Conservation (phyloP, 2,329 filamentous ascomycete genomes). For the Leptographium radiaticola region DNA sequence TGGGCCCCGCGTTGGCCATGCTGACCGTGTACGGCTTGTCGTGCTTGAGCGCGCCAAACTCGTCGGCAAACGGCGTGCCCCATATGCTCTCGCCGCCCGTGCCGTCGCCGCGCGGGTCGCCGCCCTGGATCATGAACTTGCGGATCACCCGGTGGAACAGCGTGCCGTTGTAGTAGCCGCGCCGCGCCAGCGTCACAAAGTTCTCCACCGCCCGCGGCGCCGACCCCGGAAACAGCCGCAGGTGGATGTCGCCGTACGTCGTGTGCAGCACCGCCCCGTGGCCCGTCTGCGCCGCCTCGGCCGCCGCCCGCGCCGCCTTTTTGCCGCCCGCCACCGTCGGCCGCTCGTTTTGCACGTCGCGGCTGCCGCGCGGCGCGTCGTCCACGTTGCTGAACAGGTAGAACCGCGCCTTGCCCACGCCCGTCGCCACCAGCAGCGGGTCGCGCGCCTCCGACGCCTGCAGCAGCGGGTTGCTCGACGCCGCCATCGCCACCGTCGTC, state of each 20-base stretch:
- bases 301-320: conserved; percentile 28
- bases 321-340: conserved; percentile 41
- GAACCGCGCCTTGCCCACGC: conserved; percentile 77
- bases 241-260: conserved; percentile 82
- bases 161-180: conserved; percentile 92
- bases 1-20: conserved; percentile 95
- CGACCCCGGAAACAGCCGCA: conserved; percentile 83
- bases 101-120: conserved; percentile 77
- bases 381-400: conserved; percentile 96
- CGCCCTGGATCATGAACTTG: conserved; percentile 94
- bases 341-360: conserved; percentile 92
- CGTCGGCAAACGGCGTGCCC: conserved; percentile 86
- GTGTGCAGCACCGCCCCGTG: conserved; percentile 81
- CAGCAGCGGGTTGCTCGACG: conserved; percentile 81
- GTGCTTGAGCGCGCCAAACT: conserved; percentile 82
- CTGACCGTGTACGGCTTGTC: conserved; percentile 93
- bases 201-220: conserved; percentile 95
- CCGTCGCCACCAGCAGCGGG: conserved; percentile 76
- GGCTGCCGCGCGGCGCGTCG: conserved; percentile 61
- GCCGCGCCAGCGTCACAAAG: conserved; percentile 81
- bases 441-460: conserved; percentile 86
- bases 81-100: conserved; percentile 87
- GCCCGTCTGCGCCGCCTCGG: conserved; percentile 53
- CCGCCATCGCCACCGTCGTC: conserved; percentile 93
- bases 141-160: conserved; percentile 96